These are phyloP conservation scores for Chlorencoelia australis DNA, from an alignment of 2,329 filamentous ascomycete species.

Conservation along the genomic window DNA sequence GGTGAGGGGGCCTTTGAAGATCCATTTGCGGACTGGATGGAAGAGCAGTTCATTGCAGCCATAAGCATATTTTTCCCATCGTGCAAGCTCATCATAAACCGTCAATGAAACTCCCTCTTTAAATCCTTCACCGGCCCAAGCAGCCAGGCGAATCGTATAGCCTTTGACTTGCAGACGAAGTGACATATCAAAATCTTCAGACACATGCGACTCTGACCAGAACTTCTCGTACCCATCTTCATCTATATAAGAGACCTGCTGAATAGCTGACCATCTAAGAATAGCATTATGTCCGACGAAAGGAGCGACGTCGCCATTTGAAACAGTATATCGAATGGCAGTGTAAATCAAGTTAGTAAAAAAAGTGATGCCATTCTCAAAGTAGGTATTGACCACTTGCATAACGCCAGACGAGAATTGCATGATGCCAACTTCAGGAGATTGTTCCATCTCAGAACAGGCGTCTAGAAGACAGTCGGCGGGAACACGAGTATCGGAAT, in stretches of 20 bases:
- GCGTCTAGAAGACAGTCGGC: conserved; percentile 69
- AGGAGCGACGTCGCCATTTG: conserved; percentile 66
- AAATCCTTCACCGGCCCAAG: conserved; percentile 67
- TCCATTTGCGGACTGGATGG: conserved; percentile 65
- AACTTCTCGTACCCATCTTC: conserved; percentile 67
- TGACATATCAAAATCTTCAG: conserved; percentile 76
- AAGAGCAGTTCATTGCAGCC: conserved; percentile 77
- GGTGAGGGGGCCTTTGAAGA: conserved; percentile 65
- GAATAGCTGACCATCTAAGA: conserved; percentile 65
- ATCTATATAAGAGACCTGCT: conserved; percentile 61
- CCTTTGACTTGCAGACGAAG: conserved; percentile 63
- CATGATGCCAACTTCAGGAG: conserved; percentile 68
- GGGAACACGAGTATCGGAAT: conserved; percentile 72
- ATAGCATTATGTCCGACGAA: conserved; percentile 77
- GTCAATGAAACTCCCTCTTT: conserved; percentile 77
- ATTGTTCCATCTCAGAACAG: conserved; percentile 73
- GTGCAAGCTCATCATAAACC: conserved; percentile 73
- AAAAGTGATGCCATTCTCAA: conserved; percentile 61
- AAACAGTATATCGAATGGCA: conserved; percentile 67
- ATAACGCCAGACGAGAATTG: conserved; percentile 71
- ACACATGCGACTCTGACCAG: conserved; percentile 73
- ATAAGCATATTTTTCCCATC: conserved; percentile 83
- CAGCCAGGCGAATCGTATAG: conserved; percentile 63
- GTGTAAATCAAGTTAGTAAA: conserved; percentile 69
- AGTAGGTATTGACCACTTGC: conserved; percentile 67